phyloP scores from a whole-genome alignment of 768 basidiomycete species.

The Amyloporia xantha region DNA sequence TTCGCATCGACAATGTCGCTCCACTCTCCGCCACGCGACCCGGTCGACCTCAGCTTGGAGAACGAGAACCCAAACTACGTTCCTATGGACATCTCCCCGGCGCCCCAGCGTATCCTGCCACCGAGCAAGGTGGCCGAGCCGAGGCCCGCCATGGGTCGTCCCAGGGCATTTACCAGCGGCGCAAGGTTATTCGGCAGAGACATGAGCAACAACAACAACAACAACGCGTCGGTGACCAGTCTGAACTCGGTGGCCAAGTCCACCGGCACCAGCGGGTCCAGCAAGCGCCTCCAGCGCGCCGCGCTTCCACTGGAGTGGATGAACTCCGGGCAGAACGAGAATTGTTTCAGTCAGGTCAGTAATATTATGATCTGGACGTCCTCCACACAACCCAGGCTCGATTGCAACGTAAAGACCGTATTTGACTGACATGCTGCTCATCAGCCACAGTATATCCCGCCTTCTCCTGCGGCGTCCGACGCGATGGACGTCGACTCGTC shows the following conservation, averaged over 20 bases:
- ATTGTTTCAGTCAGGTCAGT: conserved; percentile 25
- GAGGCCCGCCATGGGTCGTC: conserved; percentile 33
- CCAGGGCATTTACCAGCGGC: conserved; percentile 59
- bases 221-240: conserved; percentile 25
- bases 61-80: conserved; percentile 38
- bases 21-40: conserved; percentile 56
- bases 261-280: conserved; percentile 34
- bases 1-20: conserved; percentile 81
- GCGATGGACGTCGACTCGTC: conserved; percentile 77
- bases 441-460: conserved; percentile 34
- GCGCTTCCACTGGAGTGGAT: conserved; percentile 63
- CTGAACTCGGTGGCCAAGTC: conserved; percentile 27
- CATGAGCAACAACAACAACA: conserved; percentile 60
- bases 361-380: conserved; percentile 9
- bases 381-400: background rate
- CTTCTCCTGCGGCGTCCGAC: conserved; percentile 44
- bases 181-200: conserved; percentile 70
- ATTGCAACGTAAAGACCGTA: background rate
- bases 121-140: conserved; percentile 18
- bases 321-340: conserved; percentile 23
- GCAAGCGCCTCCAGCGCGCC: conserved; percentile 54
- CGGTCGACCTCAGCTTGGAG: conserved; percentile 40
- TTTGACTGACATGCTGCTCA: conserved; percentile 12
- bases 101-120: conserved; percentile 27
- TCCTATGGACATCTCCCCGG: conserved; percentile 82